Conservation (phyloP, 164 flowering plant species). For the Macadamia tetraphylla region DNA sequence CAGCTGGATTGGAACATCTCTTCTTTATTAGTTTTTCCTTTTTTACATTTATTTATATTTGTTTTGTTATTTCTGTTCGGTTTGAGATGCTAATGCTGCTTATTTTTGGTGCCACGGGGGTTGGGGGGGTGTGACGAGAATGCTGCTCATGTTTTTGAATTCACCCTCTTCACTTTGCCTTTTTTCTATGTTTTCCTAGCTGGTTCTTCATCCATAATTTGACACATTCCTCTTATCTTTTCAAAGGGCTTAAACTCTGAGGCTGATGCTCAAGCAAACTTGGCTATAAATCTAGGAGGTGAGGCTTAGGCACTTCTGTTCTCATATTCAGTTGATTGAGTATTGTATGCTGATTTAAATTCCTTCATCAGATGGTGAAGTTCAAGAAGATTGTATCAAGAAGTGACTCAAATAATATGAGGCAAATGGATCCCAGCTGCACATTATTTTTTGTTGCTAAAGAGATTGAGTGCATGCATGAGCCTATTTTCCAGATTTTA, state of each 20-base stretch:
- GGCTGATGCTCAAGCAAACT: slow-evolving; percentile 88
- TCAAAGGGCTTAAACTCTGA: slow-evolving; percentile 61
- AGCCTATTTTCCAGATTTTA: not conserved
- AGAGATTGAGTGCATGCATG: not conserved
- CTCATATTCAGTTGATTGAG: not conserved
- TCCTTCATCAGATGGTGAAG: slow-evolving; percentile 55
- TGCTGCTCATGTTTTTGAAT: no score
- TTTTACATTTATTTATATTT: no score
- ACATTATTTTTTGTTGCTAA: not conserved
- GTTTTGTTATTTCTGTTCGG: no score
- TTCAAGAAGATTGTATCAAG: slow-evolving; percentile 30
- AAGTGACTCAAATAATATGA: not conserved
- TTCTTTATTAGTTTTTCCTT: no score
- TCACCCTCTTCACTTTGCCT: no score
- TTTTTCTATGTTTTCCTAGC: not conserved
- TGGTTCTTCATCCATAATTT: not conserved
- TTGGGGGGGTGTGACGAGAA: no score
- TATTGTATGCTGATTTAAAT: not conserved
- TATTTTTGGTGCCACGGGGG: no score
- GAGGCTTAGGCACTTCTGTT: slow-evolving; percentile 5
- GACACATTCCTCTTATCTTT: not conserved
- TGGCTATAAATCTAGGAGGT: slow-evolving; percentile 59
- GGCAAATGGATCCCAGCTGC: not conserved
- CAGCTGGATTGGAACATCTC: no score
- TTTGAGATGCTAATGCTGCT: no score